Evolutionary conservation across 1,139 yeast genomes (phyloP), one percentile per base, ranked within the genome.

Genomic region (Wickerhamomyces sp.): DNA sequence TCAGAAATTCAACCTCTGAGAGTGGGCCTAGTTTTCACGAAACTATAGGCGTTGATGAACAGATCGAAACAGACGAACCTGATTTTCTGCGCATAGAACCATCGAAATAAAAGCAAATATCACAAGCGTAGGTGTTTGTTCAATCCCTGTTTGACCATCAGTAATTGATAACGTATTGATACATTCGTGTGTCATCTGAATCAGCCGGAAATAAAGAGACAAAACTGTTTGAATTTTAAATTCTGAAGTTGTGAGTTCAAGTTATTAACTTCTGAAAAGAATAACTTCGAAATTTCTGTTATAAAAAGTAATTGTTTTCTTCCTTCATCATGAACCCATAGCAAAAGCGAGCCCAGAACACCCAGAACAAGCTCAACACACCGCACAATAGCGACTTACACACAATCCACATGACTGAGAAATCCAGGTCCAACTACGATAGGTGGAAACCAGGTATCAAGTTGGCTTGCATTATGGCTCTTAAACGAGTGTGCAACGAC

Each of bases 371-470:
- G 12, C 26, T 31, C 23, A 12, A 22, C n/a, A 8, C 24, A 22
- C 24, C 24, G 10, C n/a, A 11, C 12, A 16, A 6, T 23, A 16
- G 26, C 26, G 6, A 23, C 30, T 22, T 28, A 9, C 24, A 28
- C 10, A 21, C 10, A n/a, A n/a, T n/a, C n/a, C n/a, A n/a, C 12
- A 20, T 25, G 27, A 25, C 30, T 21, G 31, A 30, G 9, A 29
- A 25, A 28, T 17, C 37, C 2, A 41, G 39, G 28, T 42, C 53
- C 7, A 49, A 49, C 28, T 49, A 49, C 26, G 53, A 49, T 27
- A 29, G 53, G 19, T 49, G 53, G 53, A 49, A 46, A 36, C 51
- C 53, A 2, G 49, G 52, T 16, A 47, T 48, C 6, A 49, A 49
- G 26, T 26, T 49, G 13, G 53, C 53, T 1, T 47, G 53, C 31